phyloP scores from a whole-genome alignment of 2,329 filamentous ascomycete species.

The Talaromyces sp. region DNA sequence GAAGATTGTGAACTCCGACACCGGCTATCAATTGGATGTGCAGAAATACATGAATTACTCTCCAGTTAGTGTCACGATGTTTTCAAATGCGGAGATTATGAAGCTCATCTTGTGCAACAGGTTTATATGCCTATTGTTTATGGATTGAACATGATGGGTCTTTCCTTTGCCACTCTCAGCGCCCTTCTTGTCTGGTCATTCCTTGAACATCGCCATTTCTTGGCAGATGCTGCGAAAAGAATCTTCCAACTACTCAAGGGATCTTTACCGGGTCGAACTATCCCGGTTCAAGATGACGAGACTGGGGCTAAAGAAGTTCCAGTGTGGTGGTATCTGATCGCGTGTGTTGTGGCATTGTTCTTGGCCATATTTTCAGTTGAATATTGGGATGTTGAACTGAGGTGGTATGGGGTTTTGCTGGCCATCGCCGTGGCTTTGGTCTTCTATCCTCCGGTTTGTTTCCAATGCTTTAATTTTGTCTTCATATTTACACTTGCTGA shows the following conservation, averaged over 20 bases:
- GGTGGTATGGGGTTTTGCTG: conserved; percentile 31
- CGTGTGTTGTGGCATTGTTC: conserved; percentile 20
- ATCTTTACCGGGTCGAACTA: conserved; percentile 8
- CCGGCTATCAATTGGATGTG: conserved; percentile 63
- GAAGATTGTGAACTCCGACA: conserved; percentile 57
- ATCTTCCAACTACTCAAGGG: conserved; percentile 6
- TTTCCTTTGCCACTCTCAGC: conserved; percentile 66
- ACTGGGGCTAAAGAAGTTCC: conserved; percentile 19
- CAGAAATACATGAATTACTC: conserved; percentile 66
- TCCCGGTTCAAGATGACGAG: conserved; percentile 1
- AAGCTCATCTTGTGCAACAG: conserved; percentile 7
- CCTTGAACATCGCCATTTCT: conserved; percentile 25
- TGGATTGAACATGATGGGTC: conserved; percentile 49
- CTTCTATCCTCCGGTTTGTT: conserved; percentile 28
- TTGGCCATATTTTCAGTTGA: conserved; percentile 28
- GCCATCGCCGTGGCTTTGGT: conserved; percentile 26
- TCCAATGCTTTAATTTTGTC: background rate
- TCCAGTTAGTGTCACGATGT: conserved; percentile 46
- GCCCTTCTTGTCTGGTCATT: conserved; percentile 44
- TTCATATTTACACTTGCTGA: background rate
- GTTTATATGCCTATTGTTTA: conserved; percentile 32
- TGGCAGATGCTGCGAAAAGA: conserved; percentile 14
- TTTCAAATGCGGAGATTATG: background rate
- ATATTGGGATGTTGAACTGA: conserved; percentile 28
- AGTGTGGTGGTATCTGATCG: conserved; percentile 25